phyloP scores from a whole-genome alignment of 2,329 filamentous ascomycete genomes.

The Cladosporium sp. region DNA sequence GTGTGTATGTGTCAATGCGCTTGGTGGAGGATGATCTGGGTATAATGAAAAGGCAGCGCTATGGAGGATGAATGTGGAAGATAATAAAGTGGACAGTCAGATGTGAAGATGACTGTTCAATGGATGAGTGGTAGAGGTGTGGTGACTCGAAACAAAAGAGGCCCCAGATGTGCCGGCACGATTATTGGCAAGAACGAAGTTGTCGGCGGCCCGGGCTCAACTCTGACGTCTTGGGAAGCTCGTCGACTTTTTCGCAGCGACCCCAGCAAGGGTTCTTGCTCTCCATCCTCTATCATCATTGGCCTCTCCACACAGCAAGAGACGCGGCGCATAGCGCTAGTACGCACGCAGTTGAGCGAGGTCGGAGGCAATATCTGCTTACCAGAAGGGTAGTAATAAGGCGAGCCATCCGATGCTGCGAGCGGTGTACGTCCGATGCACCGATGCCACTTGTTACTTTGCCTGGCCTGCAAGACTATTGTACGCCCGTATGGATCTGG shows the following conservation, averaged over 20 bases:
- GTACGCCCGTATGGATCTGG: neutral
- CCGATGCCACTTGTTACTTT: neutral
- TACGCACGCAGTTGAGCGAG: neutral
- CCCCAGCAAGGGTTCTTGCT: neutral
- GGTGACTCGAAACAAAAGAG: neutral
- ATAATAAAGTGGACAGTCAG: neutral
- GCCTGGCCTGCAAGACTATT: neutral
- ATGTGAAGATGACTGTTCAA: neutral
- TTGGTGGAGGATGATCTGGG: neutral
- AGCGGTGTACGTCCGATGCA: neutral
- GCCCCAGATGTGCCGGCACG: no score
- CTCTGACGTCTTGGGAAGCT: neutral
- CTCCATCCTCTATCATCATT: neutral
- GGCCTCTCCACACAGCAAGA: neutral
- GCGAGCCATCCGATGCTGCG: neutral
- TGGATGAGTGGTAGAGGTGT: neutral
- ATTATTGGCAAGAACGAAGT: neutral
- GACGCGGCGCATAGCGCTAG: neutral
- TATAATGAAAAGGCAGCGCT: neutral
- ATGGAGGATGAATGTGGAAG: neutral
- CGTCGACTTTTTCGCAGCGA: neutral
- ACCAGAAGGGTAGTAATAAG: neutral
- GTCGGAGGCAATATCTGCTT: neutral
- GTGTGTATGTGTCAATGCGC: neutral
- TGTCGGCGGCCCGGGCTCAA: neutral